Conservation (phyloP, 176 grass and related monocot genomes). For the Zoysia pacifica region DNA sequence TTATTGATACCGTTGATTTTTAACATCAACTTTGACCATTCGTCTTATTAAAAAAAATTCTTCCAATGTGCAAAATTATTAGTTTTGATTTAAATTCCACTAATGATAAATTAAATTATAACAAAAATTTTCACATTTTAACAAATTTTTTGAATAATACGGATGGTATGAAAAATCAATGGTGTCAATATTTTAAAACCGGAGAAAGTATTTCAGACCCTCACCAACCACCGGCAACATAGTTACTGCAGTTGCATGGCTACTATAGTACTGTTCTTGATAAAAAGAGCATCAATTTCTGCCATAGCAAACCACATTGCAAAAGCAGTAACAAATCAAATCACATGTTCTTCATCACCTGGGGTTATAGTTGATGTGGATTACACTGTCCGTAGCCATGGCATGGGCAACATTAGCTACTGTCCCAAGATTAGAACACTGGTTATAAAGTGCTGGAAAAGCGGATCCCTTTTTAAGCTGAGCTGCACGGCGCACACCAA, state of each 20-base stretch:
- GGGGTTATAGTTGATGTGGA: constrained; percentile 88
- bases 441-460: constrained; percentile 52
- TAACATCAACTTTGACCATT: no score
- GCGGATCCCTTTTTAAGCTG: constrained; percentile 62
- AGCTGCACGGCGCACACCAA: constrained; percentile 75
- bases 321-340: background rate
- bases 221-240: background rate
- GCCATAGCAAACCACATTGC: background rate
- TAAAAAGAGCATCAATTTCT: background rate
- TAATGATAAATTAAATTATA: no score
- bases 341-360: constrained; percentile 43
- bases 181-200: no score
- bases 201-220: background rate
- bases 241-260: background rate
- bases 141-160: no score
- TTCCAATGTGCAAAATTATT: no score
- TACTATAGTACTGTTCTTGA: background rate
- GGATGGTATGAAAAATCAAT: no score
- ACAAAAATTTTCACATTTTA: no score
- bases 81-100: no score
- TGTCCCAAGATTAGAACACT: constrained; percentile 58
- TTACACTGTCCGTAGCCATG: constrained; percentile 64
- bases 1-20: no score
- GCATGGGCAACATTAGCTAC: constrained; percentile 62
- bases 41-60: no score